A percentile compares a stretch with the other conserved stretches of the same genome.
These are phyloP conservation scores for Patellaria atrata DNA, from an alignment of 495 filamentous ascomycete genomes.

Conservation along the genomic window DNA sequence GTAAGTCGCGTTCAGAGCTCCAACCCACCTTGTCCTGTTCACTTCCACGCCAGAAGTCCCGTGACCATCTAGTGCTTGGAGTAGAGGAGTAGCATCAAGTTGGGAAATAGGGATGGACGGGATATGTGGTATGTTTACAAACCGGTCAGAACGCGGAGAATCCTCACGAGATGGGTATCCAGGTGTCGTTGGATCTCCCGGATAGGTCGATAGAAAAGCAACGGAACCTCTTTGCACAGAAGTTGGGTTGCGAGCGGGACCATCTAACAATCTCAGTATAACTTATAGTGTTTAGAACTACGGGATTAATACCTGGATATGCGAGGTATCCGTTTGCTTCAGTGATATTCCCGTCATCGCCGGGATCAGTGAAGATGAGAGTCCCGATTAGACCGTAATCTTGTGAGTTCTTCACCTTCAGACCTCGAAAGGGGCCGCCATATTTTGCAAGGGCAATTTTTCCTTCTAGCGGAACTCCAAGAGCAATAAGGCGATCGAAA, in stretches of 20 bases:
- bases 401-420: conserved; percentile 24
- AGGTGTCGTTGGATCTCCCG: conserved; percentile 26
- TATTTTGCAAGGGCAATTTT: conserved; percentile 26
- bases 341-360: conserved; percentile 24
- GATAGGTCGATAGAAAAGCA: conserved; percentile 19
- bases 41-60: conserved; percentile 17
- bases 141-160: conserved; percentile 15
- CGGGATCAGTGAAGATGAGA: conserved; percentile 24
- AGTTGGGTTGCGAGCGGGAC: conserved; percentile 23
- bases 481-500: conserved; percentile 17
- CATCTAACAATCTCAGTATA: too few relatives aligned
- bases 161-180: conserved; percentile 24
- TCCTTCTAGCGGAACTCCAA: conserved; percentile 23
- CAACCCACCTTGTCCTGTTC: conserved; percentile 22
- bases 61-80: conserved; percentile 22
- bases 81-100: conserved; percentile 21
- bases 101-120: conserved; percentile 27
- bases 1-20: conserved; percentile 21
- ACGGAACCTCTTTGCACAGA: conserved; percentile 22
- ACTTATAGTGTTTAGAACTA: too few relatives aligned
- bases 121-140: conserved; percentile 17
- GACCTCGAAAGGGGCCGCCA: conserved; percentile 23
- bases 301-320: too few relatives aligned
- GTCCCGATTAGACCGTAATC: conserved; percentile 23
- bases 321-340: conserved; percentile 21